phyloP scores from a whole-genome alignment of 139 green algal genomes.

The Gonium pectorale region DNA sequence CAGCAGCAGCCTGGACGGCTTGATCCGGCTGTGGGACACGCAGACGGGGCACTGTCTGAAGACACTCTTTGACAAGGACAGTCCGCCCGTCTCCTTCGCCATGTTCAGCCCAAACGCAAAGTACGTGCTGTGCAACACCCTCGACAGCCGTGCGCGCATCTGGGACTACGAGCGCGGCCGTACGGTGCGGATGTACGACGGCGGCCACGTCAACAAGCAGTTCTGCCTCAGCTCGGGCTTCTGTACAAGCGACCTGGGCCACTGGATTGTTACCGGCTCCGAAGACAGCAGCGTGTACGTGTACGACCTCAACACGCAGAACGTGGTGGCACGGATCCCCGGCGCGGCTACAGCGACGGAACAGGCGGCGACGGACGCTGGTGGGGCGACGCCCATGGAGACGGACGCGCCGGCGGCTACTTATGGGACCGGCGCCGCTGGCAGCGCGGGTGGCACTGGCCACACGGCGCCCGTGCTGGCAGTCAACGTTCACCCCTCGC shows the following conservation, averaged over 20 bases:
- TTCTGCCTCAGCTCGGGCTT: constrained; percentile 67
- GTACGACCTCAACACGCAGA: constrained; percentile 84
- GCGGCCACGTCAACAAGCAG: constrained; percentile 71
- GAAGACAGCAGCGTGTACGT: constrained; percentile 86
- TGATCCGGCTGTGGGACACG: constrained; percentile 75
- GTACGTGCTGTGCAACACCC: constrained; percentile 72
- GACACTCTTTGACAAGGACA: constrained; percentile 81
- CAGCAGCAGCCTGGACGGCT: constrained; percentile 85
- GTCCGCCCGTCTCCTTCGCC: constrained; percentile 80
- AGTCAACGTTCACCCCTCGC: constrained; percentile 56
- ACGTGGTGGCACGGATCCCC: constrained; percentile 60
- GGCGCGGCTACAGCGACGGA: not conserved
- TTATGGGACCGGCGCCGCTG: not conserved
- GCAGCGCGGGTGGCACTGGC: constrained; percentile 3
- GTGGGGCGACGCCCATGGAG: constrained; percentile 62
- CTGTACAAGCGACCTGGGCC: constrained; percentile 9
- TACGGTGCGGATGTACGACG: constrained; percentile 68
- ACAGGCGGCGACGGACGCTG: constrained; percentile 25
- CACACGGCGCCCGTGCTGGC: constrained; percentile 60
- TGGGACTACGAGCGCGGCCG: constrained; percentile 80
- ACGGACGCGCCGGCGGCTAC: constrained; percentile 48
- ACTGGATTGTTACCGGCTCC: constrained; percentile 83
- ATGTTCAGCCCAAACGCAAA: constrained; percentile 91
- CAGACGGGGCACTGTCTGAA: constrained; percentile 86
- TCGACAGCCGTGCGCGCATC: constrained; percentile 74